phyloP scores from a whole-genome alignment of 306 rosid species.

The Pueraria montana region DNA sequence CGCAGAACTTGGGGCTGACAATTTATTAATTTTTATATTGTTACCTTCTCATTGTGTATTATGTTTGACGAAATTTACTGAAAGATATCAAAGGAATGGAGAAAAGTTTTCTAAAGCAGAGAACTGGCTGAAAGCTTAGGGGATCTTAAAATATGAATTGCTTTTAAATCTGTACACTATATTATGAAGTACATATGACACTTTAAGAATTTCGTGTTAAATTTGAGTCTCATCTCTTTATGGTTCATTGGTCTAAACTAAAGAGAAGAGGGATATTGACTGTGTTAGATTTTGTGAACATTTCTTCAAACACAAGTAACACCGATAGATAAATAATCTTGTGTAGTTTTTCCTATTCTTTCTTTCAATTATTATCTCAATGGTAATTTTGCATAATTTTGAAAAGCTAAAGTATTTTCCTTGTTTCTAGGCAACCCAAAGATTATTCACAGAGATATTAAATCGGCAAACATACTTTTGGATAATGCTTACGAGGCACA shows the following conservation, averaged over 20 bases:
- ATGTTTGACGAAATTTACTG: constrained; percentile 7
- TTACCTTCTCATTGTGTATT: not conserved
- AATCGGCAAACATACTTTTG: constrained; percentile 89
- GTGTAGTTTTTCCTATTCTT: not conserved
- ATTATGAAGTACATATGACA: not conserved
- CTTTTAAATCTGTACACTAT: not conserved
- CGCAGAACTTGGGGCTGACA: not conserved
- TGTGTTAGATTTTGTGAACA: not conserved
- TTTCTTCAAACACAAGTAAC: constrained; percentile 24
- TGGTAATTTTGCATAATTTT: constrained; percentile 6
- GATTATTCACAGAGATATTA: constrained; percentile 96
- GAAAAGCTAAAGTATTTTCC: constrained; percentile 37
- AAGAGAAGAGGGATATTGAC: constrained; percentile 12
- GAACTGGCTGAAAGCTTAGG: not conserved
- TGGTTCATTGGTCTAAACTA: not conserved
- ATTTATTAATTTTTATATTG: not conserved
- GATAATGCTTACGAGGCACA: constrained; percentile 84
- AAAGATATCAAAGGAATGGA: not conserved
- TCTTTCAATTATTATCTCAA: constrained; percentile 11
- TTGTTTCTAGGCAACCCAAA: constrained; percentile 81
- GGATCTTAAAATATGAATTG: constrained; percentile 2
- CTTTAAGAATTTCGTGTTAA: not conserved
- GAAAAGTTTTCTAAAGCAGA: not conserved
- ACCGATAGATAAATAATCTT: not conserved
- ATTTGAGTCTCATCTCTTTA: not conserved